phyloP scores from a whole-genome alignment of 2,329 filamentous ascomycete species.

The Sordariomycetes sp. region DNA sequence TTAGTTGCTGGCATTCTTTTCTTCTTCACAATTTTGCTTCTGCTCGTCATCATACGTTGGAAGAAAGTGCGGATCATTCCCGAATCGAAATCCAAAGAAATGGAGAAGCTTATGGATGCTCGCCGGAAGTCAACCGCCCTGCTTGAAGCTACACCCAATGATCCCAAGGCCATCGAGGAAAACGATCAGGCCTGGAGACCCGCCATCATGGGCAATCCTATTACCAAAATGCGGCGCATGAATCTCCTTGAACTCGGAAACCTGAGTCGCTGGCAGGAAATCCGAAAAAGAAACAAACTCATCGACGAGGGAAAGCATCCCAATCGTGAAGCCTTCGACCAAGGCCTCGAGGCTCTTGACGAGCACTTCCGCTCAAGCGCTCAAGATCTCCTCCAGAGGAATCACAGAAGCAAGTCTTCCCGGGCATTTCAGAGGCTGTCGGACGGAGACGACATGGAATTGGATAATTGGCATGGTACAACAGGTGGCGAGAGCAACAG shows the following conservation, averaged over 20 bases:
- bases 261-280: conserved; percentile 65
- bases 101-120: conserved; percentile 41
- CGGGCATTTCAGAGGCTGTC: conserved; percentile 6
- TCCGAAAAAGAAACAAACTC: conserved; percentile 50
- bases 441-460: conserved; percentile 13
- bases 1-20: conserved; percentile 60
- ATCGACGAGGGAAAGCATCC: conserved; percentile 34
- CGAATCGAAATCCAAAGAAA: conserved; percentile 43
- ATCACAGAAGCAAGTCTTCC: conserved; percentile 12
- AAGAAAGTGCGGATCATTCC: conserved; percentile 61
- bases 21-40: conserved; percentile 52
- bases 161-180: conserved; percentile 29
- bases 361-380: conserved; percentile 24
- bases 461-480: conserved; percentile 11
- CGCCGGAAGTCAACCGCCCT: conserved; percentile 31
- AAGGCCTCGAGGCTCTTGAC: conserved; percentile 25
- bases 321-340: conserved; percentile 23
- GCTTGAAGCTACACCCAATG: conserved; percentile 17
- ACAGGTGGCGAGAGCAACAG: background rate
- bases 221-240: conserved; percentile 58
- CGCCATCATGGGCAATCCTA: conserved; percentile 62
- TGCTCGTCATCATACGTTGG: conserved; percentile 54
- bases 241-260: conserved; percentile 62
- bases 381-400: conserved; percentile 19
- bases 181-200: conserved; percentile 58